A percentile compares a stretch with the other conserved stretches of the same genome.
These are phyloP conservation scores for Pelargonium myrrhifolium DNA, from an alignment of 441 rosid genomes.

Conservation along the genomic window DNA sequence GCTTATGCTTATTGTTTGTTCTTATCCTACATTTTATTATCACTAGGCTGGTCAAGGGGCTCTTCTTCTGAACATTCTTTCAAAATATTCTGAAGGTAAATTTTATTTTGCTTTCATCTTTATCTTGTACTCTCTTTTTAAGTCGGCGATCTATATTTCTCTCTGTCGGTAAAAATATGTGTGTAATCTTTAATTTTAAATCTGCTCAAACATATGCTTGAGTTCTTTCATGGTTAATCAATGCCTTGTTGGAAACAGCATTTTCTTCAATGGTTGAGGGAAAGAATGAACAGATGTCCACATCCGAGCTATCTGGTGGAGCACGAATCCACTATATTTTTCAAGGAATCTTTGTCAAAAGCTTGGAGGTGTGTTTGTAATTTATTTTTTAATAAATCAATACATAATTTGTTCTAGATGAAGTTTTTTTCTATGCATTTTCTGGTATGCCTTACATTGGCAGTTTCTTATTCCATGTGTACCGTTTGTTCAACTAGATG, in stretches of 20 bases:
- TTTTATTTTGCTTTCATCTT: constrained; percentile 1
- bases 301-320: constrained; percentile 81
- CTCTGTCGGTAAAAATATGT: too few relatives aligned
- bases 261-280: constrained; percentile 82
- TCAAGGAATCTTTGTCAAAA: constrained; percentile 74
- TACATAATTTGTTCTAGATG: neutral
- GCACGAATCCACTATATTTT: constrained; percentile 83
- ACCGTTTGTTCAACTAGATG: neutral
- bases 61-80: constrained; percentile 79
- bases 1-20: neutral
- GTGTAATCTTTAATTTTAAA: too few relatives aligned
- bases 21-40: constrained; percentile 19
- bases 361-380: constrained; percentile 54
- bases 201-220: neutral
- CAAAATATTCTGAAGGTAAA: constrained; percentile 91
- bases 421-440: too few relatives aligned
- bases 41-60: constrained; percentile 94
- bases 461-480: neutral
- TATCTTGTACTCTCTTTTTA: neutral
- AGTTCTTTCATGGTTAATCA: constrained; percentile 17
- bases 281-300: constrained; percentile 79
- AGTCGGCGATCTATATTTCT: neutral
- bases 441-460: neutral
- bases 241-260: constrained; percentile 43
- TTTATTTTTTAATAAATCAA: too few relatives aligned